Conservation (phyloP, 2,329 filamentous ascomycete genomes). For the Alternaria angustiovoidea region DNA sequence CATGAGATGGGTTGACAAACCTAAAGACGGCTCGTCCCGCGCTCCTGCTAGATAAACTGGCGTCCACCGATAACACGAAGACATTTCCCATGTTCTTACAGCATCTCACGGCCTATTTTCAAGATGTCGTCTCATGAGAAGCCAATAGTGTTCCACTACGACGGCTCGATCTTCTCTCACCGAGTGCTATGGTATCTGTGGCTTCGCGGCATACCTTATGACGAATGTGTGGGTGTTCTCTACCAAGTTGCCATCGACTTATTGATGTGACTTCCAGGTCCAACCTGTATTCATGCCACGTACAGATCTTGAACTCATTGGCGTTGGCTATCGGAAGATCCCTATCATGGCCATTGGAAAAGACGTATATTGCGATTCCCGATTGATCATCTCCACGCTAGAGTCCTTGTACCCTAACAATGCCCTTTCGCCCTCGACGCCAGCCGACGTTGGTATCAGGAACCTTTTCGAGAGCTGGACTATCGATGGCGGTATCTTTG, state of each 20-base stretch:
- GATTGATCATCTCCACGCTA: constrained; percentile 43
- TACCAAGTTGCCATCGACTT: not conserved
- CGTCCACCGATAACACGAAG: not conserved
- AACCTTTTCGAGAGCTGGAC: constrained; percentile 65
- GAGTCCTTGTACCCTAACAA: constrained; percentile 32
- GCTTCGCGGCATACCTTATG: constrained; percentile 70
- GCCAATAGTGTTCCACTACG: constrained; percentile 73
- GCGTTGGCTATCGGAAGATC: constrained; percentile 51
- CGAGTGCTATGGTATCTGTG: constrained; percentile 73
- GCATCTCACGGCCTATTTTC: too few species aligned
- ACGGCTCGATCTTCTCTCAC: constrained; percentile 69
- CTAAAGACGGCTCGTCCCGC: not conserved
- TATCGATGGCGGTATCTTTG: constrained; percentile 67
- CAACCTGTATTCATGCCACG: constrained; percentile 59
- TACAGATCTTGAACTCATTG: constrained; percentile 39
- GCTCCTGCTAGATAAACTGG: not conserved
- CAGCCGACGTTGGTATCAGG: constrained; percentile 58
- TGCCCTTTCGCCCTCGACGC: constrained; percentile 19
- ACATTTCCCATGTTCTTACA: not conserved
- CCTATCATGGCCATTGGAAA: constrained; percentile 43
- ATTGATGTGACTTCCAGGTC: constrained; percentile 54
- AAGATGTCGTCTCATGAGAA: constrained; percentile 41
- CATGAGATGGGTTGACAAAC: not conserved
- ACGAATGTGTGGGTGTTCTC: constrained; percentile 67
- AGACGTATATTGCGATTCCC: constrained; percentile 45